These are phyloP conservation scores for Simplicillium sp. DNA, from an alignment of 2,329 filamentous ascomycete species.

Conservation along the genomic window DNA sequence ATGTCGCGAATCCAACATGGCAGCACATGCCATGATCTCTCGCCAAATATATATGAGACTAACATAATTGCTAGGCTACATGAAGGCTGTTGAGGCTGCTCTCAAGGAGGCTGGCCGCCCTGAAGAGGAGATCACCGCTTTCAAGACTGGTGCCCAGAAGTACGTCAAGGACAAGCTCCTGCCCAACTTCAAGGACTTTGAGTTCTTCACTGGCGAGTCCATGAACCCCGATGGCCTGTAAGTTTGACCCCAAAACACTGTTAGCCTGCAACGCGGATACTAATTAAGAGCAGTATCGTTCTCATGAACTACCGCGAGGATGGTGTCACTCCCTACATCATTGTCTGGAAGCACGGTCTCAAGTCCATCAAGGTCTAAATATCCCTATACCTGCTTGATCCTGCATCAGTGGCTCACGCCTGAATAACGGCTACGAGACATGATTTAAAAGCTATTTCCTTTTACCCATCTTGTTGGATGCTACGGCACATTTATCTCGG, in stretches of 20 bases:
- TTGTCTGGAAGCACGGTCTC: constrained; percentile 92
- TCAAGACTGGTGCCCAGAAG: constrained; percentile 64
- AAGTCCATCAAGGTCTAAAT: constrained; percentile 82
- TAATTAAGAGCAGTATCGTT: constrained; percentile 52
- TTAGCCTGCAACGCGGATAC: constrained; percentile 5
- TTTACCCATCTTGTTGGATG: too few species aligned
- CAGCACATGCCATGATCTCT: too few species aligned
- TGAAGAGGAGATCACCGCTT: constrained; percentile 61
- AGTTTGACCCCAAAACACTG: constrained; percentile 26
- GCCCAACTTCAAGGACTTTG: constrained; percentile 87
- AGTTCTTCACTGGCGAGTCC: constrained; percentile 85
- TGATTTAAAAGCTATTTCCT: too few species aligned
- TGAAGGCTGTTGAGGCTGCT: constrained; percentile 74
- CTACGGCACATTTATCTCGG: too few species aligned
- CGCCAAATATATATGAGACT: constrained; percentile 2
- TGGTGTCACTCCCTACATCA: constrained; percentile 80
- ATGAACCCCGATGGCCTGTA: constrained; percentile 94
- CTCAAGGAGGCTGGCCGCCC: constrained; percentile 54
- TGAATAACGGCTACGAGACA: too few species aligned
- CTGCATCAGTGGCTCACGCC: too few species aligned
- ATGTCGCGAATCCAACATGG: too few species aligned
- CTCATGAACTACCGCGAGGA: constrained; percentile 98
- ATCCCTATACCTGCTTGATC: neutral
- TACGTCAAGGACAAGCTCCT: constrained; percentile 79
- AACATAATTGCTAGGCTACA: constrained; percentile 53